phyloP scores from a whole-genome alignment of 2,329 filamentous ascomycete genomes.

The Rhinocladiella mackenziei region DNA sequence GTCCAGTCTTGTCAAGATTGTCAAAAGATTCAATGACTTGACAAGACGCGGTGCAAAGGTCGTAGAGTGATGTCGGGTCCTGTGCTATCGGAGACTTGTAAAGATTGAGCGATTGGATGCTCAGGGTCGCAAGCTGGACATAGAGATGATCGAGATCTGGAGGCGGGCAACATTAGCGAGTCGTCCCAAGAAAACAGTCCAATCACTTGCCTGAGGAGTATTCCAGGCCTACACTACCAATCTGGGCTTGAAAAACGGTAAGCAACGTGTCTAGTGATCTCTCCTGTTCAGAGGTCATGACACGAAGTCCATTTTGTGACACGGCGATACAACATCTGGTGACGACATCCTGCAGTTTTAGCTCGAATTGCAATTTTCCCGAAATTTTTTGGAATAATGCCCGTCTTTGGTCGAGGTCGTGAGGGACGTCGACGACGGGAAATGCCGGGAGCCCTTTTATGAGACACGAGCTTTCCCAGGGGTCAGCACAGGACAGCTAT shows the following conservation, averaged over 20 bases:
- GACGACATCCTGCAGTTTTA: slow-evolving; percentile 39
- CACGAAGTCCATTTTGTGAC: slow-evolving; percentile 38
- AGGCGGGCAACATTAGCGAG: not conserved
- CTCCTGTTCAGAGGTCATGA: slow-evolving; percentile 40
- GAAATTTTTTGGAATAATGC: slow-evolving; percentile 36
- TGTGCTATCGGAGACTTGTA: slow-evolving; percentile 20
- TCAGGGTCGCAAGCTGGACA: slow-evolving; percentile 14
- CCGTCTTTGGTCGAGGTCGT: slow-evolving; percentile 37
- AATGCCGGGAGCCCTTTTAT: slow-evolving; percentile 39
- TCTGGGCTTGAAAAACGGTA: slow-evolving; percentile 36
- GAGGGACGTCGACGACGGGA: slow-evolving; percentile 35
- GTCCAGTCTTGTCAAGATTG: slow-evolving; percentile 15
- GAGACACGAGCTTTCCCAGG: slow-evolving; percentile 34
- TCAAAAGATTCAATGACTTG: slow-evolving; percentile 23
- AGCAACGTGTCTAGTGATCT: slow-evolving; percentile 38
- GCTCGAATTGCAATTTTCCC: slow-evolving; percentile 35
- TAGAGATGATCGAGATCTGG: slow-evolving; percentile 15
- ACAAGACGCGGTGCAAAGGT: slow-evolving; percentile 17
- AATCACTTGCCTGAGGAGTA: slow-evolving; percentile 32
- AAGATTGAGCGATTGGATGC: slow-evolving; percentile 18
- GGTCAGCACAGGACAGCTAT: not conserved
- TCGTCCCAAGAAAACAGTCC: not conserved
- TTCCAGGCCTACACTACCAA: slow-evolving; percentile 37
- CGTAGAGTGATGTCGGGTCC: slow-evolving; percentile 21
- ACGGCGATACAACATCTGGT: slow-evolving; percentile 37